Evolutionary conservation across 331 rosid genomes (phyloP), one percentile per base, ranked within the genome.

Genomic region (Erythrophleum ivorense): DNA sequence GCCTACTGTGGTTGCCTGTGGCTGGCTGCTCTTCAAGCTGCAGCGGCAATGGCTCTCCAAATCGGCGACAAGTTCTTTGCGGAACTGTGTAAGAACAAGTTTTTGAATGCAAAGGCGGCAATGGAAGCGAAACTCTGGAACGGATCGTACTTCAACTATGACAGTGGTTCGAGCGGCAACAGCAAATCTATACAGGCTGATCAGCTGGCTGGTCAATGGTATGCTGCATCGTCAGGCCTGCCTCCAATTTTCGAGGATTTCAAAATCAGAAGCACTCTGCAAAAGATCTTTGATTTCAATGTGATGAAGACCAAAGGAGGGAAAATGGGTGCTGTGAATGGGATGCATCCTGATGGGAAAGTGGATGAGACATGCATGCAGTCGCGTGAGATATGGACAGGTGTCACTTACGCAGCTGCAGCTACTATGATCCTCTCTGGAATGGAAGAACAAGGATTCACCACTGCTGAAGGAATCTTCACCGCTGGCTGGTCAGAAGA

Each of bases 1-100:
- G 93, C 98, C 63, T 92, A 92, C 77, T 92, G 97, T 81, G 98
- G 98, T 68, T 80, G 96, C 80, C 85, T 94, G 80, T 92, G 98
- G 98, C 90, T 94, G 65, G 97, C 98, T 48, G 94, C 97, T 58
- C 93, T 92, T 63, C 98, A 94, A n/a, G n/a, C n/a, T n/a, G n/a
- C n/a, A n/a, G n/a, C n/a, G n/a, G n/a, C n/a, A n/a, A n/a, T n/a
- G n/a, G 98, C 98, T 83, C 60, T 84, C 84, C 87, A 90, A 76
- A 82, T 92, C 4, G 98, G 97, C 6, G 98, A 94, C 86, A 88
- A 24, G 73, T 83, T 84, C 21, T 94, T 92, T 82, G 97, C 98
- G 0, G 98, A 94, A 86, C 85, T 83, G 81, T 94, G 98, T 89
- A 94, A 94, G 82, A 86, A 94, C 73, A 89, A 85, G 77, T 92